Evolutionary conservation across 2,329 filamentous ascomycete genomes (phyloP), one percentile per base, ranked within the genome.

Genomic region (Davidsoniella neocaledoniae): DNA sequence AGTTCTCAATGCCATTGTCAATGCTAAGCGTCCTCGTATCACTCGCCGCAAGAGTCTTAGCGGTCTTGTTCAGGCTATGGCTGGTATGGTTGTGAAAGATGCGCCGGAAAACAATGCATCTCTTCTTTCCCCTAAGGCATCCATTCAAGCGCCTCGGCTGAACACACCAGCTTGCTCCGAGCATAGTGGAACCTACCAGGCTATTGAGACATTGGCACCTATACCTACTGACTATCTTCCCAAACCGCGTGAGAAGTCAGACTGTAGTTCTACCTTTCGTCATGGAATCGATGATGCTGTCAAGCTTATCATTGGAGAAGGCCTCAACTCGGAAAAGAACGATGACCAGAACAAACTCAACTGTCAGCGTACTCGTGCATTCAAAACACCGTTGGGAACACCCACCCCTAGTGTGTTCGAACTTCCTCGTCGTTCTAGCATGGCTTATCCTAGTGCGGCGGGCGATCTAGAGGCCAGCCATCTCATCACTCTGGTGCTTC

Each of bases 261-360:
- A 53, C 23, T 53, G 51, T 49, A 53, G 51, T 38, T 51, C 52
- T 4, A 51, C 48, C 8, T 53, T 53, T 26, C 48, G 52, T 36
- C 44, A 53, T 16, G 45, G 52, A 21, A 46, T 53, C 29, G 52
- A 53, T 38, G 43, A 53, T 38, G 45, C 52, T 23, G 52, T 53
- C 29, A 53, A 50, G 48, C 29, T 47, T 10, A 50, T 53, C 25
- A 53, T 48, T 41, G 52, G 52, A 29, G 40, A 43, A 19, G 52
- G 48, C 17, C 45, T 50, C n/a, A 33, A 38, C 17, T 19, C 47
- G 12, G 47, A 46, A 14, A 19, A 38, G 12, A 44, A 36, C 8
- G 42, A 26, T 29, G 37, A 25, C 16, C 21, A n/a, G 16, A 42
- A 33, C 6, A 33, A 19, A 7, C 37, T 38, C 19, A 38, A 38